A percentile compares a stretch with the other conserved stretches of the same genome.
These are phyloP conservation scores for Delphinella strobiligena DNA, from an alignment of 2,329 filamentous ascomycete species.

Conservation along the genomic window DNA sequence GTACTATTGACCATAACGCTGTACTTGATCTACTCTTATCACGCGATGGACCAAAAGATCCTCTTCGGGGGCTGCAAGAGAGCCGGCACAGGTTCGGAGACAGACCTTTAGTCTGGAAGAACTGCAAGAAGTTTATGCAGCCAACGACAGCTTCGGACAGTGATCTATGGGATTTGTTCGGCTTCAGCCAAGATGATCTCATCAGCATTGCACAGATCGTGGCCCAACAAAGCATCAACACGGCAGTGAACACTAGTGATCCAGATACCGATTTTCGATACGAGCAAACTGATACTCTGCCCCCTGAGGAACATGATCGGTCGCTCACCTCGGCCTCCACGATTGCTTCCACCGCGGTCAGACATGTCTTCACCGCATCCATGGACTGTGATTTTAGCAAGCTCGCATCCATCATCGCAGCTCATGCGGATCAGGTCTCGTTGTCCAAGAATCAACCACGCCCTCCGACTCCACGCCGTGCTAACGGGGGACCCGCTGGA, in stretches of 20 bases:
- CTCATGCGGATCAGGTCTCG: constrained; percentile 4
- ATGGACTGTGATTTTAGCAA: constrained; percentile 15
- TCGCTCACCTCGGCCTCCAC: background rate
- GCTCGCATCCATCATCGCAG: constrained; percentile 17
- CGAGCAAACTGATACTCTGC: background rate
- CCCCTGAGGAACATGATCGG: background rate
- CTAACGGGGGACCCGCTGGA: constrained; percentile 15
- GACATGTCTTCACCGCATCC: constrained; percentile 10
- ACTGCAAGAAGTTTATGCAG: background rate
- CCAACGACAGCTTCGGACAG: constrained; percentile 1
- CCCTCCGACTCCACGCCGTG: constrained; percentile 13
- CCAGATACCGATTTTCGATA: background rate
- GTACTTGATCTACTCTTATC: background rate
- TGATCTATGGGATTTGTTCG: constrained; percentile 10
- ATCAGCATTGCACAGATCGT: constrained; percentile 21
- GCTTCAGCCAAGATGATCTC: constrained; percentile 18
- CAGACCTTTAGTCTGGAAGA: background rate
- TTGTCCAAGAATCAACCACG: constrained; percentile 16
- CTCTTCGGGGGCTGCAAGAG: constrained; percentile 1
- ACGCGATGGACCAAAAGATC: background rate
- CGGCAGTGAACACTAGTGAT: background rate
- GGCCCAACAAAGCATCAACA: constrained; percentile 18
- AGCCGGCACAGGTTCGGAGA: constrained; percentile 2
- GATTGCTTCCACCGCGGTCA: constrained; percentile 5
- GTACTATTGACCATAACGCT: background rate